These are phyloP conservation scores for Monosporascus sp. DNA, from an alignment of 2,329 filamentous ascomycete genomes.

Conservation along the genomic window DNA sequence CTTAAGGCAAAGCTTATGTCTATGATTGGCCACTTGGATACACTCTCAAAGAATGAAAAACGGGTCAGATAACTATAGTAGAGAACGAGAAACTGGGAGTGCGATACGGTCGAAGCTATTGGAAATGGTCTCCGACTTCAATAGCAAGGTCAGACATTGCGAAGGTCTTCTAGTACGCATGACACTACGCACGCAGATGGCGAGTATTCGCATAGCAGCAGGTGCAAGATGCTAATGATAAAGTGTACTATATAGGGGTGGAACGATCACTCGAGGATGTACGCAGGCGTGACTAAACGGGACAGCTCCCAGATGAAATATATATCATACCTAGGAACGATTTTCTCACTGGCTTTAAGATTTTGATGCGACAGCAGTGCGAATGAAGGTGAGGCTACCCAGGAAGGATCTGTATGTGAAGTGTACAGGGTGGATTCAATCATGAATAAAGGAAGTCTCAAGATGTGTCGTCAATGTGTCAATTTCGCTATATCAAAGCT, in stretches of 20 bases:
- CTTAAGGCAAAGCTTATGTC: conserved; percentile 6
- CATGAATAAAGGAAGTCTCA: no score
- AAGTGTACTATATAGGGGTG: conserved; percentile 8
- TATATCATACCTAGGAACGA: conserved; percentile 13
- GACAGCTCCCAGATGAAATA: conserved; percentile 15
- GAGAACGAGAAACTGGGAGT: neutral
- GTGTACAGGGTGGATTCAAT: no score
- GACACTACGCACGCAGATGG: conserved; percentile 12
- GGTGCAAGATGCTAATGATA: neutral
- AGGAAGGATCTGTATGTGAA: no score
- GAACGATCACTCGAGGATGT: conserved; percentile 12
- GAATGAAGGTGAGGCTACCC: no score
- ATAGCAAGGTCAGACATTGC: conserved; percentile 5
- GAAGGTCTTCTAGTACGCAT: conserved; percentile 10
- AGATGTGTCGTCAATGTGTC: no score
- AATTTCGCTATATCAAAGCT: no score
- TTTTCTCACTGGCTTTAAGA: conserved; percentile 20
- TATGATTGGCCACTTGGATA: conserved; percentile 4
- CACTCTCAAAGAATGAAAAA: neutral
- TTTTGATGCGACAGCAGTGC: no score
- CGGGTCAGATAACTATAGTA: neutral
- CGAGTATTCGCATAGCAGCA: neutral
- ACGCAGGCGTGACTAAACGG: conserved; percentile 8
- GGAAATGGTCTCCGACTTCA: conserved; percentile 15
- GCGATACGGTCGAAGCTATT: conserved; percentile 7